A percentile compares a stretch with the other conserved stretches of the same genome.
These are phyloP conservation scores for Phaeosphaeria sp. DNA, from an alignment of 2,329 filamentous ascomycete species.

Conservation along the genomic window DNA sequence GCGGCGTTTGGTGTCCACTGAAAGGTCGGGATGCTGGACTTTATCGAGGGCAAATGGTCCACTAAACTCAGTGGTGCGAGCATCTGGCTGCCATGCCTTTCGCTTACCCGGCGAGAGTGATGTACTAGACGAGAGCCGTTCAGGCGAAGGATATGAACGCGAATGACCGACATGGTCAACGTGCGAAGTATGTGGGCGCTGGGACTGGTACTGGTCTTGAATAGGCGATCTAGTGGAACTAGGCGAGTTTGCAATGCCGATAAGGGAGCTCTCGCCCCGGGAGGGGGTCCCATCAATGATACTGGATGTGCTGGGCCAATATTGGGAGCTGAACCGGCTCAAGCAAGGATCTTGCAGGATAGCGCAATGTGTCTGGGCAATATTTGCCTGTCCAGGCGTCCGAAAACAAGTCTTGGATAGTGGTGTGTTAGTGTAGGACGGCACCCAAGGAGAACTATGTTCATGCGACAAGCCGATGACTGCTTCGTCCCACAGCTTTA, in stretches of 20 bases:
- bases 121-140: background rate
- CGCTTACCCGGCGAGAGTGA: slow-evolving; percentile 5
- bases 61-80: background rate
- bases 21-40: slow-evolving; percentile 10
- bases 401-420: background rate
- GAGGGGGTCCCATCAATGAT: too few species aligned
- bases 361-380: background rate
- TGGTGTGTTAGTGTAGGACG: slow-evolving; percentile 5
- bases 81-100: background rate
- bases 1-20: slow-evolving; percentile 16
- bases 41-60: slow-evolving; percentile 12
- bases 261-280: too few species aligned
- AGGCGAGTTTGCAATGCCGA: too few species aligned
- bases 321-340: background rate
- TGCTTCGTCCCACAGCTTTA: background rate
- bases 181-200: too few species aligned
- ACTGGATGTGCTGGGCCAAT: background rate
- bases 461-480: background rate
- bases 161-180: background rate
- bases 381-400: background rate
- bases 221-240: too few species aligned
- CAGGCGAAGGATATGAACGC: background rate
- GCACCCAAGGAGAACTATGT: background rate
- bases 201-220: too few species aligned
- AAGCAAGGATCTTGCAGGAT: background rate